Evolutionary conservation across 495 filamentous ascomycete genomes (phyloP).

Genomic region (Durotheca rogersii): DNA sequence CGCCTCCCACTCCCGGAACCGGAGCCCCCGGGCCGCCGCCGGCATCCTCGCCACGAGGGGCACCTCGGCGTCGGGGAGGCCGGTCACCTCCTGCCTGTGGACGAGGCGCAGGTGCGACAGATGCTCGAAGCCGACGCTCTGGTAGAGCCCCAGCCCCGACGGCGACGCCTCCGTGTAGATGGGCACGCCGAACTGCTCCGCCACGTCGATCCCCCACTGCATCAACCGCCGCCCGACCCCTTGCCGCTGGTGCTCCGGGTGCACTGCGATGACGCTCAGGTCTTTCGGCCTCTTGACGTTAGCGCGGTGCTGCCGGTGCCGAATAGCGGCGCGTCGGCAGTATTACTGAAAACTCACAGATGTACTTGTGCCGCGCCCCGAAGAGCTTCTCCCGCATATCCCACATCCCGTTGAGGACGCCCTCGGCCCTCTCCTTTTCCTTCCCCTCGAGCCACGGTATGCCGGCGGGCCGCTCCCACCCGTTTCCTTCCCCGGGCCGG

Average conservation of each 20-base stretch:
- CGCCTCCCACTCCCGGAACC: slow-evolving; percentile 26
- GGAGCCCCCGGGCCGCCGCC: slow-evolving; percentile 14
- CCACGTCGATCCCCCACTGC: slow-evolving; percentile 47
- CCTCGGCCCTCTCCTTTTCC: slow-evolving; percentile 34
- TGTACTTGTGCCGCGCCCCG: slow-evolving; percentile 25
- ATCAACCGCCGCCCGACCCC: slow-evolving; percentile 43
- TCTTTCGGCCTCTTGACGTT: slow-evolving; percentile 28
- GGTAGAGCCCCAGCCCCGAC: slow-evolving; percentile 43
- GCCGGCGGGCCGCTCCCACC: slow-evolving; percentile 26
- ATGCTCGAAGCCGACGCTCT: slow-evolving; percentile 24
- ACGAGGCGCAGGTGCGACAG: slow-evolving; percentile 22
- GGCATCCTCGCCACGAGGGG: slow-evolving; percentile 26
- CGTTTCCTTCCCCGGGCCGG: slow-evolving; percentile 15
- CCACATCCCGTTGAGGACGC: slow-evolving; percentile 32
- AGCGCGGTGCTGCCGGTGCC: background rate
- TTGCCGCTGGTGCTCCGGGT: slow-evolving; percentile 41
- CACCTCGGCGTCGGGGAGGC: slow-evolving; percentile 20
- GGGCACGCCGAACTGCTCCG: slow-evolving; percentile 42
- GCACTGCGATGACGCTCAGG: slow-evolving; percentile 36
- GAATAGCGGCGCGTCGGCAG: too few species aligned
- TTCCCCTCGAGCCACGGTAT: slow-evolving; percentile 38
- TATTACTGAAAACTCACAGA: too few species aligned
- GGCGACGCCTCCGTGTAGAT: slow-evolving; percentile 47
- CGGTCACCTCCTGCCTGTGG: slow-evolving; percentile 26
- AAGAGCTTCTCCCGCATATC: slow-evolving; percentile 36